Base-by-base conservation (phyloP, 2,329 filamentous ascomycete genomes). In the Aspergillus tamarii region DNA sequence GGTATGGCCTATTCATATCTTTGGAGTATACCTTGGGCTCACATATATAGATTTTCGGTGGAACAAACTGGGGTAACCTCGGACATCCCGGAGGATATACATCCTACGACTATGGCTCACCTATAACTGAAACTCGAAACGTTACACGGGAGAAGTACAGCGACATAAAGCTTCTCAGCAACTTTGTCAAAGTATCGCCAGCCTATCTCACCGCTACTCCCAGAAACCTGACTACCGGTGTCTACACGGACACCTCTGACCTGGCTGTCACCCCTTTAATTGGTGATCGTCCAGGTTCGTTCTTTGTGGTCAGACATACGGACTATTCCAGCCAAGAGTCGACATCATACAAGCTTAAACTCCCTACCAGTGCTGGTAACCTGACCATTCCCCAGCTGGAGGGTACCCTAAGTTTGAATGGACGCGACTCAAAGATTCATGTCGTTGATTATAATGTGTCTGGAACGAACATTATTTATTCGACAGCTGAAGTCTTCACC, bases 61-160 rank as follows among this genome's bases (percentile, higher is more conserved):
- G 91, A 7, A 94, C 91, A 0, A 95, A 94, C 73, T 94, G 91
- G 92, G 91, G 91, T 0, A 94, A 93, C 66, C 76, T 92, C 5
- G 90, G 91, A 0, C 87, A 92, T 67, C 84, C 89, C 11, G 88
- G 87, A 12, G 87, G 84, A 3, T 89, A 89, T 64, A 88, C 85
- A 0, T 84, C 82, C 4, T 89, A 89, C 70, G 86, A 89, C 69
- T 89, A 88, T 68, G 84, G 85, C 6, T 82, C 87, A 5, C 80
- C 83, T 8, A 92, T 94, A 59, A 83, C 84, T 1, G 92, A 95
- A 72, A 88, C 91, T 48, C 84, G 91, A 28, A 84, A 84, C 1
- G 81, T 94, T 3, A 79, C 83, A 32, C 85, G 91, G 2, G 90
- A 93, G 73, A 94, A 94, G 74, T 94, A 93, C 74, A 89, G 88